Base-by-base conservation (phyloP, 768 basidiomycete genomes). In the Coprinellus aureogranulatus region DNA sequence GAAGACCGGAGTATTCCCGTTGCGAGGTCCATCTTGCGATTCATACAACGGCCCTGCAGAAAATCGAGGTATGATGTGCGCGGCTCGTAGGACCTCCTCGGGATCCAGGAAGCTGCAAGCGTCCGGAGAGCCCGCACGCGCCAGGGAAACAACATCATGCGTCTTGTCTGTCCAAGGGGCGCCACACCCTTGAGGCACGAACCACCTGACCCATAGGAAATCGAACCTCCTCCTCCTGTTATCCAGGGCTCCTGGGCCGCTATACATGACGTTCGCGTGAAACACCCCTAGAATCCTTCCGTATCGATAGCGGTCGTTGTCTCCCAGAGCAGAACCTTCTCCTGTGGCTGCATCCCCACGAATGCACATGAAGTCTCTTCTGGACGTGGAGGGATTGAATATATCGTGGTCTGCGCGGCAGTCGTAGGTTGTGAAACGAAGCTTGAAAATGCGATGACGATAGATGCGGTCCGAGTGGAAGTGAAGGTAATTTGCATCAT, bases 371-470 rank as follows among this genome's bases (percentile, higher is more conserved):
- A 54, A 54, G 39, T 54, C 39, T 37, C 53, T 20, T 16, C 40
- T 8, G 40, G 22, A 23, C 2, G 40, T 54, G 9, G 26, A 28
- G 11, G 63, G 60, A 28, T 64, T 64, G 49, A 64, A 55, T 2
- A 58, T 62, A 52, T 64, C 61, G 11, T 54, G 60, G 16, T 58
- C 55, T 12, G 53, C 52, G 22, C 54, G 61, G 20, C 60, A 16
- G 30, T 65, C 54, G 42, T 65, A 65, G 23, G 60, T 62, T 10
- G 60, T 63, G 52, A 59, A 65, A 31, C 60, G 39, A 47, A 66
- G 46, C 25, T 55, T 46, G n/a, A 53, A 45, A 6, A 54, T 64
- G 25, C 54, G 39, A 27, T 60, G 57, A 25, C 41, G 54, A 46
- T 57, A 63, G 18, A 65, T 57, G 20, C 50, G 30, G 6, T 52